phyloP scores from a whole-genome alignment of 2,329 filamentous ascomycete genomes.

The Alternaria consortialis region DNA sequence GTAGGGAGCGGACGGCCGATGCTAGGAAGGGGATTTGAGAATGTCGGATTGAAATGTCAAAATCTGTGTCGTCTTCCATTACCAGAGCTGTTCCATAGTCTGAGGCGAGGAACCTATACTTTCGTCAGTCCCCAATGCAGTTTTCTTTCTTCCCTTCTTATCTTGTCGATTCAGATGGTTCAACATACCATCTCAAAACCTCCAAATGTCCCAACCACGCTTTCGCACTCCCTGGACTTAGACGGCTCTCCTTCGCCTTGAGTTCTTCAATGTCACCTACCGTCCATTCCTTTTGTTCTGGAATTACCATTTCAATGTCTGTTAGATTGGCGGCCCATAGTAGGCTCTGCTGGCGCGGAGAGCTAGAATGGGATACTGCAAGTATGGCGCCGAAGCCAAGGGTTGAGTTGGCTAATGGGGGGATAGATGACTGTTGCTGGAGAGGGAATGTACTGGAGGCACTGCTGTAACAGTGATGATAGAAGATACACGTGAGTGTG shows the following conservation, averaged over 20 bases:
- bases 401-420: conserved; percentile 20
- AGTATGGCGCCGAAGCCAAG: conserved; percentile 49
- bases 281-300: conserved; percentile 50
- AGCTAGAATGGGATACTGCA: conserved; percentile 49
- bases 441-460: neutral
- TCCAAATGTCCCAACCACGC: conserved; percentile 55
- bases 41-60: conserved; percentile 29
- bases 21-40: conserved; percentile 33
- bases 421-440: neutral
- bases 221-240: conserved; percentile 49
- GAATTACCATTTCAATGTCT: conserved; percentile 50
- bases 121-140: neutral
- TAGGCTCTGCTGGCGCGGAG: conserved; percentile 46
- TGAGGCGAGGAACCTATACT: conserved; percentile 23
- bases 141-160: neutral
- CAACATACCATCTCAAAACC: conserved; percentile 44
- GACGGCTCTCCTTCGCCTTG: conserved; percentile 35
- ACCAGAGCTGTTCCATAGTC: conserved; percentile 37
- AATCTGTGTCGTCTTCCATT: conserved; percentile 43
- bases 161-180: neutral
- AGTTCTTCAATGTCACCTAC: conserved; percentile 45
- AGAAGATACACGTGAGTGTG: neutral
- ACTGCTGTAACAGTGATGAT: neutral
- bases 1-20: conserved; percentile 24
- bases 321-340: conserved; percentile 52